Evolutionary conservation across 768 basidiomycete species (phyloP).

Genomic region (Suillus paluster): DNA sequence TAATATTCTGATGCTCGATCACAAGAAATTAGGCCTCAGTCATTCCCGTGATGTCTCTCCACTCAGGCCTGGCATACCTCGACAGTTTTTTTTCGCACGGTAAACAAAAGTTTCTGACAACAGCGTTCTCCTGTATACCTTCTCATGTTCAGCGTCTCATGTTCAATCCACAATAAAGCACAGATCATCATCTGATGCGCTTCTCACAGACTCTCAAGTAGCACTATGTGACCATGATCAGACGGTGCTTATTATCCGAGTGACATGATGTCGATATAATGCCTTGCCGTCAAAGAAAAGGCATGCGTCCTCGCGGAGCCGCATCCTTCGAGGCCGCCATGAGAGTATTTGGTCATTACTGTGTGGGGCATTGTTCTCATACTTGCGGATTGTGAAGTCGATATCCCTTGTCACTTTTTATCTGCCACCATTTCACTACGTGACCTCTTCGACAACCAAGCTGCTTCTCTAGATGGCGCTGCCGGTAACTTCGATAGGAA

Average conservation of each 20-base stretch:
- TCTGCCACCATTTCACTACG: conserved; percentile 36
- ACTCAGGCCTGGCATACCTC: no score
- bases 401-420: conserved; percentile 31
- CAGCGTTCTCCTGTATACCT: no score
- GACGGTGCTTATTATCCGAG: conserved; percentile 4
- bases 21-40: no score
- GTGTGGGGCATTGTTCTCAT: conserved; percentile 25
- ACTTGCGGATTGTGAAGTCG: conserved; percentile 15
- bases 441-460: conserved; percentile 45
- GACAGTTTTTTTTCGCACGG: no score
- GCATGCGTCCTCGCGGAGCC: conserved; percentile 12
- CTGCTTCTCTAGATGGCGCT: conserved; percentile 43
- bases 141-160: background rate
- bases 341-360: conserved; percentile 24
- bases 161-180: no score
- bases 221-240: conserved; percentile 18
- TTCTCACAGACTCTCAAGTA: background rate
- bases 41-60: background rate
- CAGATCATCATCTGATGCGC: no score
- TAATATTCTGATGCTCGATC: background rate
- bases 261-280: conserved; percentile 7
- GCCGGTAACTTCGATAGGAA: conserved; percentile 43
- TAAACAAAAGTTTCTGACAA: no score
- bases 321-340: conserved; percentile 7
- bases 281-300: conserved; percentile 14